Conservation (phyloP, 441 rosid genomes). For the Erysimum pusillum region DNA sequence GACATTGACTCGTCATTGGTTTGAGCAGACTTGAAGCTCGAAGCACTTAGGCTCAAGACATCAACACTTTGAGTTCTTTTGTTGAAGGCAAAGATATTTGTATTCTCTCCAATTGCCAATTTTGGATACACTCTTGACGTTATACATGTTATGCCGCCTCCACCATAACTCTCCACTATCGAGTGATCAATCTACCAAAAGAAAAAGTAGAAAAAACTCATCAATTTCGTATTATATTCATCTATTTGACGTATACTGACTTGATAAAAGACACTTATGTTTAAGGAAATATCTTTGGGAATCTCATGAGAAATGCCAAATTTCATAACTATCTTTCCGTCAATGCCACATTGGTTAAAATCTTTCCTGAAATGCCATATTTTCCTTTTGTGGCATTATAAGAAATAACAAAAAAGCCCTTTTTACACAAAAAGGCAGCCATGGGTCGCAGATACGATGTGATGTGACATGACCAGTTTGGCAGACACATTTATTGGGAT, state of each 20-base stretch:
- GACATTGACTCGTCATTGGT: slow-evolving; percentile 5
- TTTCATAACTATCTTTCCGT: too few species aligned
- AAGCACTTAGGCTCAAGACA: slow-evolving; percentile 56
- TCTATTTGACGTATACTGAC: neutral
- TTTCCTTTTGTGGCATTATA: too few species aligned
- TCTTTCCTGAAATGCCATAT: too few species aligned
- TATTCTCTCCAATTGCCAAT: slow-evolving; percentile 49
- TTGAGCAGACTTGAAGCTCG: slow-evolving; percentile 69
- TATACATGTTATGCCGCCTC: slow-evolving; percentile 68
- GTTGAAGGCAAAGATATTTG: slow-evolving; percentile 70
- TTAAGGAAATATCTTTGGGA: neutral
- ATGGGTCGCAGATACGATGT: too few species aligned
- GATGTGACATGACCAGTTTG: too few species aligned
- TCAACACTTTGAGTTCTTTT: slow-evolving; percentile 61
- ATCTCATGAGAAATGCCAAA: too few species aligned
- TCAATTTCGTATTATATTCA: neutral
- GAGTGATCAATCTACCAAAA: slow-evolving; percentile 70
- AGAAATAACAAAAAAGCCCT: too few species aligned
- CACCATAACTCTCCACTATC: slow-evolving; percentile 86
- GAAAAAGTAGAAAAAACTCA: neutral
- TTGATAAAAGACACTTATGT: neutral
- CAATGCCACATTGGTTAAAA: too few species aligned
- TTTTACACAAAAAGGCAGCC: too few species aligned
- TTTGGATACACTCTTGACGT: slow-evolving; percentile 82
- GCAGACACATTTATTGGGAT: too few species aligned